Conservation (phyloP, 2,329 filamentous ascomycete genomes). For the Pleurostoma richardsiae region DNA sequence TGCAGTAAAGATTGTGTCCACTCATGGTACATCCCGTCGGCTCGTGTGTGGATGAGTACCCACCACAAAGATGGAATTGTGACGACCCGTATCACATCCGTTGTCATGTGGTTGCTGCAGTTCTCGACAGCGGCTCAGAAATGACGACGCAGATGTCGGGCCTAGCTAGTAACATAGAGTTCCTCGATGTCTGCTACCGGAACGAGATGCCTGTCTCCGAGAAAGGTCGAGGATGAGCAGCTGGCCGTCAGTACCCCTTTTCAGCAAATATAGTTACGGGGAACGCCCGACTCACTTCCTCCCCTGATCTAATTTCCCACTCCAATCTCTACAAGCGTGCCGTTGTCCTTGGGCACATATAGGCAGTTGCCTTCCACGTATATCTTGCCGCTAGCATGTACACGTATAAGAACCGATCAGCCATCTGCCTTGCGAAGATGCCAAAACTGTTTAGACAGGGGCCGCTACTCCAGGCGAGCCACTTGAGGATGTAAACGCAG, state of each 20-base stretch:
- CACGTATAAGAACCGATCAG: not conserved
- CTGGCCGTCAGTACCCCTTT: constrained; percentile 5
- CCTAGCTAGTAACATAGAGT: constrained; percentile 1
- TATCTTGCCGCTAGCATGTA: constrained; percentile 11
- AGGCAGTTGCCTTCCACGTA: constrained; percentile 14
- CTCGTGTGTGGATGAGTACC: constrained; percentile 9
- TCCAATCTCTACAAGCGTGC: constrained; percentile 5
- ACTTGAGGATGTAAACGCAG: no score
- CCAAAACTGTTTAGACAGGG: not conserved
- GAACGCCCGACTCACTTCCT: constrained; percentile 2
- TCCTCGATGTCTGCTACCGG: constrained; percentile 13
- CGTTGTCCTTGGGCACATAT: constrained; percentile 8
- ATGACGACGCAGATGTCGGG: no score
- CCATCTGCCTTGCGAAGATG: not conserved
- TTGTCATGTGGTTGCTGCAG: constrained; percentile 8
- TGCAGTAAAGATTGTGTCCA: not conserved
- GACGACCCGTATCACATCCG: constrained; percentile 11
- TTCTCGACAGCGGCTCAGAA: constrained; percentile 9
- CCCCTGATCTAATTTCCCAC: constrained; percentile 3
- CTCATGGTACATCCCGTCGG: constrained; percentile 10
- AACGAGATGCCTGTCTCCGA: constrained; percentile 12
- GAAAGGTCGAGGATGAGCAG: constrained; percentile 14
- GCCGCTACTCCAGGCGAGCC: no score
- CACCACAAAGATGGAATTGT: constrained; percentile 12
- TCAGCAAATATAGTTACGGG: not conserved